Percentiles rank a stretch among this genome's conserved stretches.
Conservation (phyloP, 768 basidiomycete genomes). For the Leucocoprinus birnbaumii region DNA sequence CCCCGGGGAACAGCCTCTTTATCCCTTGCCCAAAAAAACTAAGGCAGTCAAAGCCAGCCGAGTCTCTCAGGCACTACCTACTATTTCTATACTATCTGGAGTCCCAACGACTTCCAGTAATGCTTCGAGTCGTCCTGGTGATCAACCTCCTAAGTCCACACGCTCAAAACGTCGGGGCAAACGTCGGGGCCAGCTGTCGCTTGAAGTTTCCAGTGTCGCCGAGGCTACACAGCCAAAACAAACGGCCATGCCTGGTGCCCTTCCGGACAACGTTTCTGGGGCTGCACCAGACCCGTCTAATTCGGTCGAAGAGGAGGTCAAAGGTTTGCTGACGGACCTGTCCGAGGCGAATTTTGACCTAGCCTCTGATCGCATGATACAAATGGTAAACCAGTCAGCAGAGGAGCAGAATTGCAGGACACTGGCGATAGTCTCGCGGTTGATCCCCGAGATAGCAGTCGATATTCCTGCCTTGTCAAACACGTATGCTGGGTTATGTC, state of each 20-base stretch:
- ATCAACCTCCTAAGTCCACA: no score
- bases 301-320: conserved; percentile 91
- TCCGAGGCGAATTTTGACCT: conserved; percentile 96
- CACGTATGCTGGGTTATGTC: conserved; percentile 95
- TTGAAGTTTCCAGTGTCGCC: no score
- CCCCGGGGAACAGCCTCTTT: conserved; percentile 54
- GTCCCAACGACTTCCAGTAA: no score
- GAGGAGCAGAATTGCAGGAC: conserved; percentile 92
- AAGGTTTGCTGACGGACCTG: conserved; percentile 87
- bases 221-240: conserved; percentile 10
- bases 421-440: conserved; percentile 91
- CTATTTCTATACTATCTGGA: no score
- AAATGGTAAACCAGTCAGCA: conserved; percentile 92
- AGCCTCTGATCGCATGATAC: conserved; percentile 92
- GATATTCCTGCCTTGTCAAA: conserved; percentile 94
- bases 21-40: conserved; percentile 54
- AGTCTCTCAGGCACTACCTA: conserved; percentile 37
- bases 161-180: no score
- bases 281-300: conserved; percentile 85
- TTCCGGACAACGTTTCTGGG: conserved; percentile 68
- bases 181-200: no score
- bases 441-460: conserved; percentile 96
- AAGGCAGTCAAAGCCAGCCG: conserved; percentile 54
- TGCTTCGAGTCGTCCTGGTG: no score
- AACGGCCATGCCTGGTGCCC: conserved; percentile 64